A percentile compares a stretch with the other conserved stretches of the same genome.
Evolutionary conservation across 345 rosid species (phyloP).

Genomic region (Luvunga scandens): DNA sequence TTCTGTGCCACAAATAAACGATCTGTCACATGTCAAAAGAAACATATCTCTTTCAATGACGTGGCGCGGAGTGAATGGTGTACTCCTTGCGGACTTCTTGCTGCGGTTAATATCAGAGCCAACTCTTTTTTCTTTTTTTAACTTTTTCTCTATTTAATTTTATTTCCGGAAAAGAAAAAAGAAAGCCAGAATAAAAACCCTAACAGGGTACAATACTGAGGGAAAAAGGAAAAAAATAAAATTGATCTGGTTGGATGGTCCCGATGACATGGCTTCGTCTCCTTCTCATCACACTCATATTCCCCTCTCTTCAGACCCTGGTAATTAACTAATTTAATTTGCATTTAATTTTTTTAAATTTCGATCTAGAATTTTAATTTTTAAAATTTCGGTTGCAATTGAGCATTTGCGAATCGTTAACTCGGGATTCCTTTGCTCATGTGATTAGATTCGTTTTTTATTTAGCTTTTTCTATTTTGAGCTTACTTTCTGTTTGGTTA

Average conservation of each 20-base stretch:
- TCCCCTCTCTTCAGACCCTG: conserved; percentile 49
- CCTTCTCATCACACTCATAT: conserved; percentile 49
- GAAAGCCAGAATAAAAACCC: not conserved
- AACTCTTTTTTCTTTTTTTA: not conserved
- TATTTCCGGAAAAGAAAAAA: not conserved
- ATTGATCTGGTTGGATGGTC: conserved; percentile 35
- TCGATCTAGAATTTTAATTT: not conserved
- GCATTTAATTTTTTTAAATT: not conserved
- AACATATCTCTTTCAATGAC: not conserved
- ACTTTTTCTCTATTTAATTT: not conserved
- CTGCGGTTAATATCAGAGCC: not conserved
- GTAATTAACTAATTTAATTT: conserved; percentile 14
- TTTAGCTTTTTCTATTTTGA: not conserved
- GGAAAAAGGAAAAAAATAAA: too few species aligned
- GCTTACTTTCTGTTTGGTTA: conserved; percentile 9
- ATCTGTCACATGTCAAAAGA: not conserved
- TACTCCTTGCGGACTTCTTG: too few species aligned
- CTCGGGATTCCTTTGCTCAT: not conserved
- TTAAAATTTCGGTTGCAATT: not conserved
- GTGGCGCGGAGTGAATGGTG: not conserved
- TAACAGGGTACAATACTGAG: not conserved
- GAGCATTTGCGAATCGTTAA: not conserved
- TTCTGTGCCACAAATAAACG: not conserved
- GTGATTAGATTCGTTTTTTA: not conserved
- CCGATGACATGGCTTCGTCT: conserved; percentile 57